Base-by-base conservation (phyloP, 345 rosid species). In the Eucalyptus pauciflora region DNA sequence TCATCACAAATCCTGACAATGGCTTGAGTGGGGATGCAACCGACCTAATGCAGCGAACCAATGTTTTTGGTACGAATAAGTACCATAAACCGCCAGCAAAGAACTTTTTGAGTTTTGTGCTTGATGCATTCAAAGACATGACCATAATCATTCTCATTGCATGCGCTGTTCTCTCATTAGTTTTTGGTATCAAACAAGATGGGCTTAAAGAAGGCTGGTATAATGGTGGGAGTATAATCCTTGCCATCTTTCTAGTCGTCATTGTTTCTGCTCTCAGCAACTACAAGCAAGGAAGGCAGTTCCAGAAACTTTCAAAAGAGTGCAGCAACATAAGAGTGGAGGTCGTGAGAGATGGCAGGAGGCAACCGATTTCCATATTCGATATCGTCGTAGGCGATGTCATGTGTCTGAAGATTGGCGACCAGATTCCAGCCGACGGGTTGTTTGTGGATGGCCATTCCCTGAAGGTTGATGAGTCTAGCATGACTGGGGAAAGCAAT, bases 351-450 rank as follows among this genome's bases (percentile, higher is more conserved):
- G 91, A 88, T 24, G 92, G 97, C 10, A 89, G 94, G 50, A 93
- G 93, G 48, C 92, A 91, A 76, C 90, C 91, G 50, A 86, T 95
- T 13, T 94, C 96, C 4, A 95, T 94, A 17, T 93, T 93, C 48
- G 97, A 96, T 10, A 91, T 96, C 1, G 97, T 95, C 22, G 96
- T 94, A 5, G 98, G 97, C 29, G 98, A 95, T 56, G 87, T 95
- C 1, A 83, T 95, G n/a, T 94, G 91, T 89, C 67, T 95, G 43
- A 94, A 95, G 87, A 94, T 92, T 1, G 98, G 98, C 10, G 96
- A 95, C 87, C 96, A 94, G 89, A 89, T 96, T 13, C 96, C 96
- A 1, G 97, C 96, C 0, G 97, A 96, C 43, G 98, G 97, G n/a
- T 88, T 96, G 88, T 93, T 94, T 64, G 88, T 93, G 11, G 91